Evolutionary conservation across 129 eudicot genomes (phyloP).

Genomic region (Apium graveolens): DNA sequence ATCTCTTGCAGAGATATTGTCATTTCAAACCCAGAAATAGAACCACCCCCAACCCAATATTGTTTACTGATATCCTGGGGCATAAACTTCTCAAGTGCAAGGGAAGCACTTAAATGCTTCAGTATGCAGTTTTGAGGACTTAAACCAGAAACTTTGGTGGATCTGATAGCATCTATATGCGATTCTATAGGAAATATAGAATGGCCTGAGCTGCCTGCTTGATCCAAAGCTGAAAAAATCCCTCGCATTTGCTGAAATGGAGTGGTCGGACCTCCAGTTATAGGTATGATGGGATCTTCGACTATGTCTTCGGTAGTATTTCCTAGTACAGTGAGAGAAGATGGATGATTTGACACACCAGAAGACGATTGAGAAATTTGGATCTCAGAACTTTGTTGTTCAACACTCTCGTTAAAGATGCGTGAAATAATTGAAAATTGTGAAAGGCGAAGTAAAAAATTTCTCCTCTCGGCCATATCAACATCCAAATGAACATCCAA

Average conservation of each 20-base stretch:
- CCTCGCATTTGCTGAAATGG: slow-evolving; percentile 15
- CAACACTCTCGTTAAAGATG: slow-evolving; percentile 28
- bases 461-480: slow-evolving; percentile 35
- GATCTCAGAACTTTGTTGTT: slow-evolving; percentile 31
- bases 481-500: slow-evolving; percentile 44
- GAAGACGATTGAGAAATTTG: slow-evolving; percentile 42
- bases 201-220: slow-evolving; percentile 36
- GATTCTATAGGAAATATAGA: slow-evolving; percentile 22
- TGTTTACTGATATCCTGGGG: slow-evolving; percentile 19
- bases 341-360: slow-evolving; percentile 22
- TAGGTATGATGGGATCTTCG: slow-evolving; percentile 1
- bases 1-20: slow-evolving; percentile 62
- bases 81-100: slow-evolving; percentile 52
- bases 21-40: slow-evolving; percentile 70
- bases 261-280: not conserved
- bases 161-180: slow-evolving; percentile 11
- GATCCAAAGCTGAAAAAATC: slow-evolving; percentile 24
- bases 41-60: slow-evolving; percentile 79
- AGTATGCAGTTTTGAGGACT: slow-evolving; percentile 49
- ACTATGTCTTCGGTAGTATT: slow-evolving; percentile 11
- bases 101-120: slow-evolving; percentile 40
- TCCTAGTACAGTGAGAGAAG: slow-evolving; percentile 16
- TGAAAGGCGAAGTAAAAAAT: slow-evolving; percentile 38
- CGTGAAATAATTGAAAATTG: slow-evolving; percentile 64
- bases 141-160: slow-evolving; percentile 13